Evolutionary conservation across 164 flowering plant species (phyloP).

Genomic region (Warburgia ugandensis): DNA sequence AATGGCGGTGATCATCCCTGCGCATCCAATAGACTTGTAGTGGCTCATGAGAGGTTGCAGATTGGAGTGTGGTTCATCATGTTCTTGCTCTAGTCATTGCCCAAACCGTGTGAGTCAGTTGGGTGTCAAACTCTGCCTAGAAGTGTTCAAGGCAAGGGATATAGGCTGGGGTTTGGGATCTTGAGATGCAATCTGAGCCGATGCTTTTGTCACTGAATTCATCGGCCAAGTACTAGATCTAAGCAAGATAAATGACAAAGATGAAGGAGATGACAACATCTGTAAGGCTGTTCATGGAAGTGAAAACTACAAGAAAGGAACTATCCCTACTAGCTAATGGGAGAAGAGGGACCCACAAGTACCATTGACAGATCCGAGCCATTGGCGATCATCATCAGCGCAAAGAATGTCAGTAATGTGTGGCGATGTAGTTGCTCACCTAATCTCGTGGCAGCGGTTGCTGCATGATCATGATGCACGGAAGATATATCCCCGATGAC

Average conservation of each 20-base stretch:
- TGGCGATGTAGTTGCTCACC: slow-evolving; percentile 8
- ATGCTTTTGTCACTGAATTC: slow-evolving; percentile 5
- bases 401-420: slow-evolving; percentile 2
- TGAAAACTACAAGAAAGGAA: background rate
- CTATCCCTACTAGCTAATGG: background rate
- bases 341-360: slow-evolving; percentile 2
- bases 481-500: slow-evolving; percentile 5
- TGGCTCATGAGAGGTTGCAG: background rate
- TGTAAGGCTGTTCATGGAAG: background rate
- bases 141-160: slow-evolving; percentile 5
- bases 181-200: slow-evolving; percentile 5
- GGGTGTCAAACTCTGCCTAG: slow-evolving; percentile 1
- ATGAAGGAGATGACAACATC: background rate
- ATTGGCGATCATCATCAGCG: background rate
- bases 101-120: slow-evolving; percentile 2
- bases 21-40: slow-evolving; percentile 3
- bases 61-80: slow-evolving; percentile 7
- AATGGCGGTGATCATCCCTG: slow-evolving; percentile 1
- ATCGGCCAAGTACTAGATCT: slow-evolving; percentile 1
- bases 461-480: slow-evolving; percentile 4
- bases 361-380: background rate
- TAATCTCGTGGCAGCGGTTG: slow-evolving; percentile 3
- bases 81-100: background rate
- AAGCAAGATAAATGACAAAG: background rate
- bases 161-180: slow-evolving; percentile 9